These are phyloP conservation scores for Pistacia vera DNA, from an alignment of 345 rosid species.

Conservation along the genomic window DNA sequence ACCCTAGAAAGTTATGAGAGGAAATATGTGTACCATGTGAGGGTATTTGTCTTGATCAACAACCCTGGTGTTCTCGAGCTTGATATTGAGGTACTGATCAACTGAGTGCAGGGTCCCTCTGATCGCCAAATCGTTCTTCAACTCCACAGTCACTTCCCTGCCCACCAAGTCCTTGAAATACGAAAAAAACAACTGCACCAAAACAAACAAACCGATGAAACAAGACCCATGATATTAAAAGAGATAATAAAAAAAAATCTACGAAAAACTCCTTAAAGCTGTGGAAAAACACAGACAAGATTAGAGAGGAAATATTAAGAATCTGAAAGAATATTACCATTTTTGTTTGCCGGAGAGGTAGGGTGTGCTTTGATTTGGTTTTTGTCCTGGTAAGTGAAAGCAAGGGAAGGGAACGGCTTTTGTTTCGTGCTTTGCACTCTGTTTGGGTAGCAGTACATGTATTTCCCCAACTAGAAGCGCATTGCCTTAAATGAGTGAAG, in stretches of 20 bases:
- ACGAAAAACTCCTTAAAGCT: neutral
- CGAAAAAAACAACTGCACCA: conserved; percentile 91
- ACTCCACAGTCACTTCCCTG: conserved; percentile 98
- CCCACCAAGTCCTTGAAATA: conserved; percentile 99
- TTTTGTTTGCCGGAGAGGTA: neutral
- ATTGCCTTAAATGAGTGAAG: neutral
- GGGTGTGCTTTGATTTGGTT: neutral
- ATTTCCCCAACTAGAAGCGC: neutral
- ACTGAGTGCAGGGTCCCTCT: conserved; percentile 99
- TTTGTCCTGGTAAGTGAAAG: neutral
- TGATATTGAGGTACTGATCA: conserved; percentile 98
- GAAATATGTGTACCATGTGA: conserved; percentile 72
- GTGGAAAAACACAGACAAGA: neutral
- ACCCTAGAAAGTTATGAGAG: neutral
- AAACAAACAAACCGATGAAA: conserved; percentile 3
- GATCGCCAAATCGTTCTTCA: conserved; percentile 97
- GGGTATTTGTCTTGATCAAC: conserved; percentile 99
- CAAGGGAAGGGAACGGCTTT: neutral
- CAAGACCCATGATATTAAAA: neutral
- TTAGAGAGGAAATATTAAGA: neutral
- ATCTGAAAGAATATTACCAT: conserved; percentile 2
- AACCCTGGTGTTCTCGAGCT: conserved; percentile 98
- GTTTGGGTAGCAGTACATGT: neutral
- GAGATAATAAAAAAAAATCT: neutral
- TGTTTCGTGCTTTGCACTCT: neutral